Base-by-base conservation (phyloP, 352 stramenopile genomes). In the Elongisporangium undulatum region DNA sequence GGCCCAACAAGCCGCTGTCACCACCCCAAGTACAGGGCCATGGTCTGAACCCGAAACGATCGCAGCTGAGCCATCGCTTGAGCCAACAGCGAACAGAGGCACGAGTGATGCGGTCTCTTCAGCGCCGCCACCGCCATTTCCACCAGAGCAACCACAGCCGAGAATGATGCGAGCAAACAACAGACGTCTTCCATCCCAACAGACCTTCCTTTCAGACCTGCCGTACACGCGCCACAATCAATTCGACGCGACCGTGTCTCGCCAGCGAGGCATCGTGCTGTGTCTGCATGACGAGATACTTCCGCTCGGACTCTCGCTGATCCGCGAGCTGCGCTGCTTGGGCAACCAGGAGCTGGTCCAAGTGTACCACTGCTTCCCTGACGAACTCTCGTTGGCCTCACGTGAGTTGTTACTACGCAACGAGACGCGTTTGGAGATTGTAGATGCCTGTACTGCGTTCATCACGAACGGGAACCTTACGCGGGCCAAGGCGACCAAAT, bases 311-410 rank as follows among this genome's bases (percentile, higher is more conserved):
- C 26, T 85, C 10, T 82, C 73, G 16, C 61, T 85, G 0, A 75
- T 83, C 16, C 53, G 61, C 0, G 73, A 85, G 39, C 56, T 85
- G 19, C 73, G 75, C 2, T 81, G 73, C 34, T 26, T 83, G 16
- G 70, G 72, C 12, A 83, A 81, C 53, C 56, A 54, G 0, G 71
- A 82, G 56, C 62, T 82, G 51, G 63, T 85, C 23, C 73, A 85
- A 19, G 64, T 85, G 17, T 85, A 83, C 39, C 72, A 80, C 51
- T 85, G 75, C 57, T 63, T 80, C 2, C 59, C 67, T 4, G 60
- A 74, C 21, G 73, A 85, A 23, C 49, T 85, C 51, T 80, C 66
- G 1, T 26, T 26, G n/a, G 56, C 57, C 12, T 74, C 73, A 2
- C 62, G 69, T 2, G 59, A 68, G 51, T 51, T 84, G 6, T 49